phyloP scores from a whole-genome alignment of 257 asterid genomes.

The Prunella vulgaris region DNA sequence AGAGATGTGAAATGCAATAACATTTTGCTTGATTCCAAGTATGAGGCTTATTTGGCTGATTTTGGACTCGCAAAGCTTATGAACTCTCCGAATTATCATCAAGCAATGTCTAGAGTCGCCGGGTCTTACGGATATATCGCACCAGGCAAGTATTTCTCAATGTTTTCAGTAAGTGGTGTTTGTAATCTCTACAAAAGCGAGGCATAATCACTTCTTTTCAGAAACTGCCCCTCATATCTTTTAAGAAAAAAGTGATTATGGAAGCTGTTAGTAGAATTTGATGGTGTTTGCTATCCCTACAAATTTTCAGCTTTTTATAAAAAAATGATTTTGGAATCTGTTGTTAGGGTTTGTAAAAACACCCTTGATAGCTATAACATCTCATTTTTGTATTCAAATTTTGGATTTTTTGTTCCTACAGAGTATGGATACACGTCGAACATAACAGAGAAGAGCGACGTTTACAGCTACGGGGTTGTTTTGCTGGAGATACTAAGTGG shows the following conservation, averaged over 20 bases:
- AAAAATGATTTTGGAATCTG: not conserved
- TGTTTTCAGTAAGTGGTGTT: too few species aligned
- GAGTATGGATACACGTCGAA: conserved; percentile 82
- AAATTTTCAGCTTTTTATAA: too few species aligned
- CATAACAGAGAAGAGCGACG: conserved; percentile 95
- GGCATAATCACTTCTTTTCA: not conserved
- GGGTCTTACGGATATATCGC: conserved; percentile 95
- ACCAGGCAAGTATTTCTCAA: conserved; percentile 63
- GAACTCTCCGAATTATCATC: conserved; percentile 85
- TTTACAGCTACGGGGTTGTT: conserved; percentile 90
- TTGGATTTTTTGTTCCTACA: conserved; percentile 30
- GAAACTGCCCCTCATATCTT: too few species aligned
- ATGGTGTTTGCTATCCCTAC: too few species aligned
- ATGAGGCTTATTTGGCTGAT: conserved; percentile 85
- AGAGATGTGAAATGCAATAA: conserved; percentile 94
- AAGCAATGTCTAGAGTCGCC: conserved; percentile 81
- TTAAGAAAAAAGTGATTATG: too few species aligned
- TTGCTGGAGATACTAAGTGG: conserved; percentile 81
- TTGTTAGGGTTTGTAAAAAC: too few species aligned
- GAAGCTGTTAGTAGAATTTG: too few species aligned
- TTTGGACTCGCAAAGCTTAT: conserved; percentile 94
- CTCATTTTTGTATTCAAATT: not conserved
- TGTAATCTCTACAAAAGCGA: too few species aligned
- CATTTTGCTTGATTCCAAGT: conserved; percentile 77
- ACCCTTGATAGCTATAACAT: not conserved